These are phyloP conservation scores for Myxozyma vanderwaltii DNA, from an alignment of 805 yeast species.

Conservation along the genomic window DNA sequence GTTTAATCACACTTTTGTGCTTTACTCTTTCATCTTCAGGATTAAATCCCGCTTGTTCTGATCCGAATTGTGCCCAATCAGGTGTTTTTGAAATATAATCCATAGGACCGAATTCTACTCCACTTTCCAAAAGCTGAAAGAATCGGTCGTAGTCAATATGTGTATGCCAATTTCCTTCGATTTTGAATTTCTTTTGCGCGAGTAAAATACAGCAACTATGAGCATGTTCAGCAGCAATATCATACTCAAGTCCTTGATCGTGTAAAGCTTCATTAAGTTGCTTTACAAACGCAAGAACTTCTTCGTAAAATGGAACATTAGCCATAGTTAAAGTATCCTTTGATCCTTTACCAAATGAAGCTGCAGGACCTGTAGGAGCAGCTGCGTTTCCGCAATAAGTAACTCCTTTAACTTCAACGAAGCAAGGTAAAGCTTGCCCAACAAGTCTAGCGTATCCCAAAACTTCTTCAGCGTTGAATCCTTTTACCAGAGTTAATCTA, in stretches of 20 bases:
- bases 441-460: conserved; percentile 86
- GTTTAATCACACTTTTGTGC: conserved; percentile 27
- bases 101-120: conserved; percentile 69
- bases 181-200: conserved; percentile 72
- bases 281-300: conserved; percentile 74
- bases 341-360: conserved; percentile 20
- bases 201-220: conserved; percentile 90
- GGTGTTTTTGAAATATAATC: conserved; percentile 85
- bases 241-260: conserved; percentile 70
- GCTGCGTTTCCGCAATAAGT: conserved; percentile 93
- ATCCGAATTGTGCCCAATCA: conserved; percentile 88
- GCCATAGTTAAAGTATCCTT: conserved; percentile 73
- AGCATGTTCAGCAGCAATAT: conserved; percentile 91
- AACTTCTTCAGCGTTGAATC: conserved; percentile 82
- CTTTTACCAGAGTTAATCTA: conserved; percentile 86
- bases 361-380: conserved; percentile 61
- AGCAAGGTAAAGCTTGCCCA: conserved; percentile 76
- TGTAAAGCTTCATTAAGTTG: conserved; percentile 62
- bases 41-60: conserved; percentile 81
- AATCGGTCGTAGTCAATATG: conserved; percentile 81
- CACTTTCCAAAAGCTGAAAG: conserved; percentile 67
- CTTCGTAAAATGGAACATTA: conserved; percentile 91
- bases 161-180: conserved; percentile 78
- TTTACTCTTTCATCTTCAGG: conserved; percentile 72
- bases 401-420: conserved; percentile 91